These are phyloP conservation scores for Dentipellis sp. DNA, from an alignment of 768 basidiomycete species.

Conservation along the genomic window DNA sequence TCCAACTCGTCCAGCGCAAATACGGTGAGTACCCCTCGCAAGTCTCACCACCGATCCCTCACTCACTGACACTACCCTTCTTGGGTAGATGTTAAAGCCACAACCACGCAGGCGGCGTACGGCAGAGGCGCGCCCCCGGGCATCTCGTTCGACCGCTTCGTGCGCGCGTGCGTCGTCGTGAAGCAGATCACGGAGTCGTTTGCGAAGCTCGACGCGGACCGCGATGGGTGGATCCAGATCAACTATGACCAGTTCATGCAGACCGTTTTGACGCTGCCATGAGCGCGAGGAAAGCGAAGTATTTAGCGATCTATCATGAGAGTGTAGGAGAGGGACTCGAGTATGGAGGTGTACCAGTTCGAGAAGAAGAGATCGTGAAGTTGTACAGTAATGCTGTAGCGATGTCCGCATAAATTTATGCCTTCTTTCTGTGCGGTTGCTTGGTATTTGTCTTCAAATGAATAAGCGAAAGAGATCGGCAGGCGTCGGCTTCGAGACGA, in stretches of 20 bases:
- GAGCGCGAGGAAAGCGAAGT: constrained; percentile 15
- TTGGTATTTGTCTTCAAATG: too few species aligned
- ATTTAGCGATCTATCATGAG: too few species aligned
- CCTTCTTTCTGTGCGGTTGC: too few species aligned
- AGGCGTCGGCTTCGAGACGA: too few species aligned
- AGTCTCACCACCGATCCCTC: not conserved
- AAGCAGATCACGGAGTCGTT: constrained; percentile 73
- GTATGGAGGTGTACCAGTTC: too few species aligned
- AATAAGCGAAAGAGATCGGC: too few species aligned
- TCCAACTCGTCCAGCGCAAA: constrained; percentile 65
- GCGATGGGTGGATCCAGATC: constrained; percentile 60
- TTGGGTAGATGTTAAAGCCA: constrained; percentile 48
- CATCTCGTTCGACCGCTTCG: constrained; percentile 81
- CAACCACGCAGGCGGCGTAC: constrained; percentile 22
- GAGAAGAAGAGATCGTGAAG: too few species aligned
- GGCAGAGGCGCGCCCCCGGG: constrained; percentile 33
- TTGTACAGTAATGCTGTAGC: too few species aligned
- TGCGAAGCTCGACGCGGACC: constrained; percentile 52
- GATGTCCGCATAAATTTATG: too few species aligned
- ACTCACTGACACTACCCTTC: constrained; percentile 24
- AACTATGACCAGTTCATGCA: constrained; percentile 68
- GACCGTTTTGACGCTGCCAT: constrained; percentile 55
- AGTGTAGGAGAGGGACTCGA: too few species aligned
- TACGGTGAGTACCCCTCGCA: constrained; percentile 47
- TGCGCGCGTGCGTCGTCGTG: constrained; percentile 75